Evolutionary conservation across 257 asterid genomes (phyloP), one percentile per base, ranked within the genome.

Genomic region (Paraleonurus japonicus): DNA sequence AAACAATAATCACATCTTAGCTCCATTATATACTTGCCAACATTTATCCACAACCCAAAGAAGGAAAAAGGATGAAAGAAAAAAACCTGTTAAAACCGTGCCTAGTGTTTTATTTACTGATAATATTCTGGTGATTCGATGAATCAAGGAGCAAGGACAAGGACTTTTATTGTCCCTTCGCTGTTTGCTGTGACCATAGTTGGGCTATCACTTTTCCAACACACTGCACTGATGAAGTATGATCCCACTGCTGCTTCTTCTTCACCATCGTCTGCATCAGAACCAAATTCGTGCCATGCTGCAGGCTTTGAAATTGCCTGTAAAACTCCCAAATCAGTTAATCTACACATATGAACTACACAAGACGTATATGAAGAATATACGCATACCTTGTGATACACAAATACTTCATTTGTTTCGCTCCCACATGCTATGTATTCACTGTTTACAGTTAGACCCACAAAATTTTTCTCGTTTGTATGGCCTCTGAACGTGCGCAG

Each of bases 401-500:
- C 92, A 51, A 80, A 89, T 6, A 86, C 96, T 81, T 92, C 96
- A 60, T 92, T 88, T 67, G 95, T 89, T 82, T 92, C 98, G 2
- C 98, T 92, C 23, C 98, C 98, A 76, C 98, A 92, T 43, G 96
- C 96, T 37, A 92, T 71, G 81, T 92, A 89, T 59, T 92, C 92
- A 5, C 80, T 75, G 78, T 85, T 87, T 61, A 82, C 96, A 2
- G 92, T 78, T 50, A 92, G 86, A 32, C 98, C 96, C 13, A 92
- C 98, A 66, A 89, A 89, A 67, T 89, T 92, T 76, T 86, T 89
- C 82, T 89, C 96, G 24, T 92, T 89, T 28, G 88, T 76, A 74
- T 92, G 98, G 61, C 96, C 98, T 74, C 79, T 86, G 77, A 85
- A 89, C 2, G 85, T 77, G 70, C 96, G 95, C 50, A 86, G 84